Percentiles rank a stretch among this genome's conserved stretches.
Conservation (phyloP, 169 alveolate species). For the Eimeria sp. region DNA sequence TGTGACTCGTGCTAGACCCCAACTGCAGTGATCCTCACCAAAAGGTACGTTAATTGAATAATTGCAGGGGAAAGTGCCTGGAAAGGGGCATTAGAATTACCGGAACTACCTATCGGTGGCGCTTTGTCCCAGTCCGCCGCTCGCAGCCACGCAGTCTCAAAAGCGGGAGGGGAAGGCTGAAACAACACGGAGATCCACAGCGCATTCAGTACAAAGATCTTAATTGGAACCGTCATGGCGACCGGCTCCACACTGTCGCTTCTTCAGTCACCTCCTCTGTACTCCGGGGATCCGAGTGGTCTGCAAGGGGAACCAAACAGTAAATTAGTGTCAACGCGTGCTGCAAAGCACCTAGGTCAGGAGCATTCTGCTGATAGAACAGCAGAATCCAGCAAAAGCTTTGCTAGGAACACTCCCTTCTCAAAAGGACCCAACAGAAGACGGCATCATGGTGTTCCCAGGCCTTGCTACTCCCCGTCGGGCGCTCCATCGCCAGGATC, state of each 20-base stretch:
- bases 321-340: background rate
- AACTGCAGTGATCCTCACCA: background rate
- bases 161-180: background rate
- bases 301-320: background rate
- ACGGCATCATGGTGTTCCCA: background rate
- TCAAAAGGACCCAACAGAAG: background rate
- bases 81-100: background rate
- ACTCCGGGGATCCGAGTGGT: background rate
- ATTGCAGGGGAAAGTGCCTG: background rate
- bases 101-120: background rate
- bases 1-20: background rate
- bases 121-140: background rate
- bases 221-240: background rate
- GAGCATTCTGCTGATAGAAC: background rate
- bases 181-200: background rate
- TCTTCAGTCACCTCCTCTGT: background rate
- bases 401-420: background rate
- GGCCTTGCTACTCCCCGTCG: background rate
- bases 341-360: background rate
- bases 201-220: background rate
- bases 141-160: background rate
- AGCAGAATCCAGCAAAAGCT: background rate
- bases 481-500: background rate
- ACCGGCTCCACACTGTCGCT: background rate
- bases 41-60: background rate